Evolutionary conservation across 345 rosid species (phyloP), one percentile per base, ranked within the genome.

Genomic region (Camelina neglecta): DNA sequence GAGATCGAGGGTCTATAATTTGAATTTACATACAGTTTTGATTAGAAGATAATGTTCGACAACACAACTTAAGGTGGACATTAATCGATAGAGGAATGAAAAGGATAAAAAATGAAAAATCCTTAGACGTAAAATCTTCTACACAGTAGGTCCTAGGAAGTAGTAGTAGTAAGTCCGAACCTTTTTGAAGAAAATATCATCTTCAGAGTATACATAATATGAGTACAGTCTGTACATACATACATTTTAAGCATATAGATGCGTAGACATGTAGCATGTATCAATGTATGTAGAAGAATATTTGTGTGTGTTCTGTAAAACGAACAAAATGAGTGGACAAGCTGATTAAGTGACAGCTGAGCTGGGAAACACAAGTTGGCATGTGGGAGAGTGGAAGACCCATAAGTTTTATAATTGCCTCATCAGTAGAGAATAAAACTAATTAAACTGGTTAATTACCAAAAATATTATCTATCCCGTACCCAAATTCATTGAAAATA

Each of bases 251-350:
- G 24, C 38, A 38, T 31, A 65, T 47, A 49, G 60, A 67, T 75
- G 51, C 51, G 38, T 21, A 58, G 31, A 67, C 56, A 51, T 59
- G 62, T 59, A 53, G 26, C 60, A 67, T 62, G 23, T 21, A 21
- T 21, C 23, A 21, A 26, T 29, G 31, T 29, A 29, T 29, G 45
- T 38, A 63, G 21, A 29, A 54, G 24, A 42, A 61, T 60, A 53
- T 39, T 6, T 45, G 58, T 36, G 29, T 60, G 29, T 72, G 36
- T 59, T 68, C 62, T 75, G 74, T 75, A 60, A 59, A 75, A 67
- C 20, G 73, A 75, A 68, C 69, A 69, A 76, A 69, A 69, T 45
- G 69, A 62, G 80, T 62, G 70, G 80, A 69, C 70, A 76, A 54
- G 47, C 50, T 44, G 80, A 54, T 36, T 61, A 69, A 51, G 74